Base-by-base conservation (phyloP, 2,329 filamentous ascomycete genomes). In the Monosporascus sp. region DNA sequence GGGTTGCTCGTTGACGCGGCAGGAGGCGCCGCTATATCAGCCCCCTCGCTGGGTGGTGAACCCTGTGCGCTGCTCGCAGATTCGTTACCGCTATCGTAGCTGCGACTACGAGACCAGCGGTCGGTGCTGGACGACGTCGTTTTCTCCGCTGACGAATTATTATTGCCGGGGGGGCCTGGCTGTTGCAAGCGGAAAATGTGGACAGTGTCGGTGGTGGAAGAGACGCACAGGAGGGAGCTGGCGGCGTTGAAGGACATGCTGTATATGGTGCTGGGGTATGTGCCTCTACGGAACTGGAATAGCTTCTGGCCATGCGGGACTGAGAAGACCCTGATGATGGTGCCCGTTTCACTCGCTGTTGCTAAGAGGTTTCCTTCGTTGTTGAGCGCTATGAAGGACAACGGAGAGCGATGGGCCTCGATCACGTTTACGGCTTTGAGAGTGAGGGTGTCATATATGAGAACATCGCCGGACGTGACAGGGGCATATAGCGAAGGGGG, bases 231-330 rank as follows among this genome's bases (percentile, higher is more conserved):
- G 11, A 99, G 78, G 1, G 92, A 96, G 2, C 92, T 96, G 54
- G 89, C 91, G 49, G 91, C 86, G 70, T 99, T 99, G 74, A 99
- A 99, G 1, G 92, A 96, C 91, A 99, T 97, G 81, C 91, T 96
- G 74, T 92, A 97, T 62, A 99, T 99, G 41, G 90, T 88, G 2
- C 92, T 92, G 0, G 94, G 94, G 71, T 97, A 97, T 2, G 93
- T 97, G 44, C 94, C 94, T 59, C 94, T 85, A 55, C 94, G 85
- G 73, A 99, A 99, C 68, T 99, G 93, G 70, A 92, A 97, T 18
- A 99, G 80, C 70, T 97, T 99, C 65, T 93, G 87, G 11, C 90
- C 94, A 58, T 86, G 85, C 3, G 94, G 94, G 1, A 99, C 84
- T 1, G 90, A 90, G 71, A 99, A 99, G 50, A 99, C 91, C 17